Percentiles rank a stretch among this genome's conserved stretches.
These are phyloP conservation scores for Panicum virgatum DNA, from an alignment of 202 grass and related monocot species.

Conservation along the genomic window DNA sequence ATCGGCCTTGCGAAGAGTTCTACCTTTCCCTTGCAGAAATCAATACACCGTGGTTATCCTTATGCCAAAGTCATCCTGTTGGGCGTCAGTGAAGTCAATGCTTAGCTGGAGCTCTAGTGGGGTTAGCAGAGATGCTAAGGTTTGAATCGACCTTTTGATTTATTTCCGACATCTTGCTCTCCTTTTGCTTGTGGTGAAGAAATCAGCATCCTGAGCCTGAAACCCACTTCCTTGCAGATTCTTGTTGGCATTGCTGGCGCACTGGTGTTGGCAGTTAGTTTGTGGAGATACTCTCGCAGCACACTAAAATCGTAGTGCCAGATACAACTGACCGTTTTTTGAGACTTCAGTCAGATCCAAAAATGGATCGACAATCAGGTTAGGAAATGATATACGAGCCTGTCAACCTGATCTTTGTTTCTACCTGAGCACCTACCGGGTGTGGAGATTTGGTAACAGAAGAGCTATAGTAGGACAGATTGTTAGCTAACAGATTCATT, in stretches of 20 bases:
- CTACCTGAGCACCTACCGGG: slow-evolving; percentile 5
- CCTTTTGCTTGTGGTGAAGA: not conserved
- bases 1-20: slow-evolving; percentile 75
- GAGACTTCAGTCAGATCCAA: slow-evolving; percentile 21
- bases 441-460: slow-evolving; percentile 27
- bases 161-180: not conserved
- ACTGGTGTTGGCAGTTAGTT: slow-evolving; percentile 73
- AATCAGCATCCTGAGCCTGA: slow-evolving; percentile 22
- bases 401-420: slow-evolving; percentile 15
- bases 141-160: slow-evolving; percentile 37
- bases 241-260: slow-evolving; percentile 78
- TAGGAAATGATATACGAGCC: slow-evolving; percentile 10
- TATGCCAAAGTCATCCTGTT: slow-evolving; percentile 81
- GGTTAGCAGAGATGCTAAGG: slow-evolving; percentile 84
- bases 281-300: slow-evolving; percentile 91
- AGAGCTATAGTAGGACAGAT: slow-evolving; percentile 30
- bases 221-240: slow-evolving; percentile 63
- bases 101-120: slow-evolving; percentile 62
- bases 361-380: slow-evolving; percentile 20
- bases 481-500: slow-evolving; percentile 52
- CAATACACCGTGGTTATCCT: slow-evolving; percentile 96
- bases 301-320: slow-evolving; percentile 57
- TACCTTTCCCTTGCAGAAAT: slow-evolving; percentile 88
- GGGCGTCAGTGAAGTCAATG: slow-evolving; percentile 65
- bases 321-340: slow-evolving; percentile 20